These are phyloP conservation scores for Pseudotulostoma volvatum DNA, from an alignment of 495 filamentous ascomycete species.

Conservation along the genomic window DNA sequence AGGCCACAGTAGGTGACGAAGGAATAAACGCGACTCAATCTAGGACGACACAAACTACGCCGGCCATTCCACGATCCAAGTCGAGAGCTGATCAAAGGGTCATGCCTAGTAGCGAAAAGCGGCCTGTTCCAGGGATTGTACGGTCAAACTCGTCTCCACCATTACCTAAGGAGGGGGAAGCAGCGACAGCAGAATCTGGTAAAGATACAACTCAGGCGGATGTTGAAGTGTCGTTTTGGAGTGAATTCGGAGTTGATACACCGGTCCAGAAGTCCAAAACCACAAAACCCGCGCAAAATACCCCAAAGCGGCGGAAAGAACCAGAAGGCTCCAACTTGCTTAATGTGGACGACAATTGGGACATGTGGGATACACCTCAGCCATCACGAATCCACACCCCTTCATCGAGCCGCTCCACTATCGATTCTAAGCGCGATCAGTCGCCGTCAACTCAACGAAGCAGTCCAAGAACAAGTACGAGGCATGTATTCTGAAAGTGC, in stretches of 20 bases:
- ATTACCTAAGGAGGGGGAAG: slow-evolving; percentile 14
- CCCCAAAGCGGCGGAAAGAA: slow-evolving; percentile 18
- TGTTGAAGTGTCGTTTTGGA: slow-evolving; percentile 33
- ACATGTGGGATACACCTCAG: slow-evolving; percentile 49
- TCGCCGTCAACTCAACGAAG: slow-evolving; percentile 32
- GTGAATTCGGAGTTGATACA: slow-evolving; percentile 39
- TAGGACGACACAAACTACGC: slow-evolving; percentile 17
- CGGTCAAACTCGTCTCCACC: slow-evolving; percentile 24
- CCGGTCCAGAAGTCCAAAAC: slow-evolving; percentile 28
- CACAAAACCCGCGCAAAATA: slow-evolving; percentile 17
- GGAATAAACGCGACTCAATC: slow-evolving; percentile 44
- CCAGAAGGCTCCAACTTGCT: slow-evolving; percentile 19
- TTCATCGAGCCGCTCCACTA: slow-evolving; percentile 29
- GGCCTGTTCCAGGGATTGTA: slow-evolving; percentile 17
- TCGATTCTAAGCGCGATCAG: slow-evolving; percentile 28
- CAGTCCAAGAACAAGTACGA: slow-evolving; percentile 35
- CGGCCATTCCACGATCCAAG: slow-evolving; percentile 6
- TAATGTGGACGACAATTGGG: slow-evolving; percentile 56
- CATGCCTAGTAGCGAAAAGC: slow-evolving; percentile 4
- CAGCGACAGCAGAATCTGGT: slow-evolving; percentile 26
- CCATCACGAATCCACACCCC: slow-evolving; percentile 28
- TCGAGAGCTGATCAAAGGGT: slow-evolving; percentile 20
- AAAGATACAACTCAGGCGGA: slow-evolving; percentile 28
- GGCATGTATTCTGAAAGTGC: slow-evolving; percentile 24
- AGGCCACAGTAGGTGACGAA: slow-evolving; percentile 91